These are phyloP conservation scores for Boletus vermiculosoides DNA, from an alignment of 768 basidiomycete genomes.

Conservation along the genomic window DNA sequence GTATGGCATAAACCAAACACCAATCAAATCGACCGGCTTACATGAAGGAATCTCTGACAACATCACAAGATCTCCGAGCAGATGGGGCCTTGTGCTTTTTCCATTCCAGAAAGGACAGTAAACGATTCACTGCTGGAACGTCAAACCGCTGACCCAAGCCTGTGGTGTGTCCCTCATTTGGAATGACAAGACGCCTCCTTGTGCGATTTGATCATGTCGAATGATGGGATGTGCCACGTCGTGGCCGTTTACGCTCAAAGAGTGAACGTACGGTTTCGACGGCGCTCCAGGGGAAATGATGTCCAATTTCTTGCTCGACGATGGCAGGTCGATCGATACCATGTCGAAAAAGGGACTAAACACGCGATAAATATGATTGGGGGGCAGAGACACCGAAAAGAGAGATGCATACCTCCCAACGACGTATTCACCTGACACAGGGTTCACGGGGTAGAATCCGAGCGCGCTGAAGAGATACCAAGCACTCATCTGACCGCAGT, in stretches of 20 bases:
- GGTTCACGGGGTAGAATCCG: slow-evolving; percentile 85
- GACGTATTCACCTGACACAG: slow-evolving; percentile 71
- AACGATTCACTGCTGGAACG: not conserved
- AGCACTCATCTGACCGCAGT: slow-evolving; percentile 89
- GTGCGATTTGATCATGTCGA: slow-evolving; percentile 55
- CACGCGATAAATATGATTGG: not conserved
- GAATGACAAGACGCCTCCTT: slow-evolving; percentile 59
- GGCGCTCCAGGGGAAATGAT: slow-evolving; percentile 59
- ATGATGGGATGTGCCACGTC: slow-evolving; percentile 47
- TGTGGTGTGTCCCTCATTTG: slow-evolving; percentile 58
- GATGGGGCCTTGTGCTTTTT: not conserved
- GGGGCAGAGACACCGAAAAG: not conserved
- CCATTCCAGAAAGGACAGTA: not conserved
- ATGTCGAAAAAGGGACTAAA: slow-evolving; percentile 52
- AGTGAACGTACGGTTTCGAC: slow-evolving; percentile 58
- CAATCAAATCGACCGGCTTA: not conserved
- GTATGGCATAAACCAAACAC: not conserved
- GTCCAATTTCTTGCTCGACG: slow-evolving; percentile 36
- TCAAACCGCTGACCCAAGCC: slow-evolving; percentile 37
- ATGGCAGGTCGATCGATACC: slow-evolving; percentile 56
- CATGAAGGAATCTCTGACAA: not conserved
- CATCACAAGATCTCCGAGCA: not conserved
- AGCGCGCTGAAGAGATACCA: slow-evolving; percentile 84
- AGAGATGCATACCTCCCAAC: slow-evolving; percentile 58
- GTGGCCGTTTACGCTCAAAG: slow-evolving; percentile 55